These are phyloP conservation scores for Colletotrichum spinosum DNA, from an alignment of 2,329 filamentous ascomycete genomes.

Conservation along the genomic window DNA sequence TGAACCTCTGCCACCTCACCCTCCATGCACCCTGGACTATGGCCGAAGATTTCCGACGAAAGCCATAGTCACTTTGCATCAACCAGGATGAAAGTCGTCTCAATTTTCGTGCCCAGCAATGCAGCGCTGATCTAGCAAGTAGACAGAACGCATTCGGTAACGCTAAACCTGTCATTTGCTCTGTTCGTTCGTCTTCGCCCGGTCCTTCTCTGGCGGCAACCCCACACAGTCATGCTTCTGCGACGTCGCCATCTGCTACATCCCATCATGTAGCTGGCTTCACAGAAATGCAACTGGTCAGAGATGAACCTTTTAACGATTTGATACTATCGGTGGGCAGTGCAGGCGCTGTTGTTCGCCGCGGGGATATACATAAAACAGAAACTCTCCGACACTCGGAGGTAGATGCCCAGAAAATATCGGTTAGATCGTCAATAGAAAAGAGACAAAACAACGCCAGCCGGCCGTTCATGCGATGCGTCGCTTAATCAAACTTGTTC, in stretches of 20 bases:
- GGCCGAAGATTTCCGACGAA: constrained; percentile 16
- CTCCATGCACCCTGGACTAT: not conserved
- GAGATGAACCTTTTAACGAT: not conserved
- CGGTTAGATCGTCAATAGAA: not conserved
- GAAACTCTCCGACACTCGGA: constrained; percentile 11
- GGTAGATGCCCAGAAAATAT: not conserved
- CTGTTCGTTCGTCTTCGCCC: too few species aligned
- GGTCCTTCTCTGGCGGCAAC: too few species aligned
- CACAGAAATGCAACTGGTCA: too few species aligned
- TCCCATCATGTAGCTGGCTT: too few species aligned
- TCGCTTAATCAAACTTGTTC: constrained; percentile 35
- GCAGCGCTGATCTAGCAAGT: too few species aligned
- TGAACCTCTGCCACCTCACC: too few species aligned
- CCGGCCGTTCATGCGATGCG: constrained; percentile 11
- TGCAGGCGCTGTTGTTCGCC: constrained; percentile 14
- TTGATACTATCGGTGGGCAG: constrained; percentile 16
- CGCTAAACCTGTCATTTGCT: too few species aligned
- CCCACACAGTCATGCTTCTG: too few species aligned
- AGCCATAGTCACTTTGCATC: not conserved
- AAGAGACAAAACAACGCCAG: not conserved
- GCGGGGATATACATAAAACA: constrained; percentile 22
- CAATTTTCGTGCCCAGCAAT: too few species aligned
- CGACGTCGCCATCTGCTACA: too few species aligned
- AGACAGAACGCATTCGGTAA: not conserved
- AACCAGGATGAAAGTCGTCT: too few species aligned